Percentiles rank a stretch among this genome's conserved stretches.
These are phyloP conservation scores for Cladosporium sp. DNA, from an alignment of 2,329 filamentous ascomycete species.

Conservation along the genomic window DNA sequence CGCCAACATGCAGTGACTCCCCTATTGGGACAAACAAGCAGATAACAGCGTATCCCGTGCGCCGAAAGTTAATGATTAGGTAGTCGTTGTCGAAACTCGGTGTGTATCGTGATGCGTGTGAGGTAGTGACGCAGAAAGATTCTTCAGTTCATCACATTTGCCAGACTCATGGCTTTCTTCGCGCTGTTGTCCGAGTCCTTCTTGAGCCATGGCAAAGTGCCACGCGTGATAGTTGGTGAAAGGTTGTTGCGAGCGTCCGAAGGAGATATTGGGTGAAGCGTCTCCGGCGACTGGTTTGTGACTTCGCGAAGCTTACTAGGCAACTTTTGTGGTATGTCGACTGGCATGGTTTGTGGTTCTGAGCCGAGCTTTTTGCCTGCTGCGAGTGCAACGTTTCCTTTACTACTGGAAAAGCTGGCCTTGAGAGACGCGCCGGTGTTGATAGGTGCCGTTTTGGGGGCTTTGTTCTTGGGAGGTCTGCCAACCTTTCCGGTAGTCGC, in stretches of 20 bases:
- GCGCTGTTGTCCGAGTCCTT: background rate
- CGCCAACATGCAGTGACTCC: too few relatives aligned
- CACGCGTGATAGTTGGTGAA: slow-evolving; percentile 12
- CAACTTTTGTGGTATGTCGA: slow-evolving; percentile 16
- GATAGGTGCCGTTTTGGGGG: slow-evolving; percentile 9
- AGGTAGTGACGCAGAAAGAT: background rate
- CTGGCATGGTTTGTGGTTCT: background rate
- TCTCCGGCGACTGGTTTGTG: slow-evolving; percentile 19
- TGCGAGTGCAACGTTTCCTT: slow-evolving; percentile 18
- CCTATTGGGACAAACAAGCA: too few relatives aligned
- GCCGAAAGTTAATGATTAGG: background rate
- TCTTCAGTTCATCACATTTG: slow-evolving; percentile 4
- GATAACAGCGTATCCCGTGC: background rate
- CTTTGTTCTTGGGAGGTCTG: slow-evolving; percentile 19
- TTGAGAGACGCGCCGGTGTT: slow-evolving; percentile 19
- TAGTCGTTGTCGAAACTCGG: background rate
- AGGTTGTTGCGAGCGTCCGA: slow-evolving; percentile 22
- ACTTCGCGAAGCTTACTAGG: slow-evolving; percentile 29
- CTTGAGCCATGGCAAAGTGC: background rate
- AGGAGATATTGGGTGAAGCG: slow-evolving; percentile 23
- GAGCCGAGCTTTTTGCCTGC: slow-evolving; percentile 12
- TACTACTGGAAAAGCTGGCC: slow-evolving; percentile 22
- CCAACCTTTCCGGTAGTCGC: slow-evolving; percentile 23
- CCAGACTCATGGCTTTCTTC: background rate
- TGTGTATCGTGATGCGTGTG: background rate